Evolutionary conservation across 2,329 filamentous ascomycete genomes (phyloP), one percentile per base, ranked within the genome.

Genomic region (Claviceps purpurea): DNA sequence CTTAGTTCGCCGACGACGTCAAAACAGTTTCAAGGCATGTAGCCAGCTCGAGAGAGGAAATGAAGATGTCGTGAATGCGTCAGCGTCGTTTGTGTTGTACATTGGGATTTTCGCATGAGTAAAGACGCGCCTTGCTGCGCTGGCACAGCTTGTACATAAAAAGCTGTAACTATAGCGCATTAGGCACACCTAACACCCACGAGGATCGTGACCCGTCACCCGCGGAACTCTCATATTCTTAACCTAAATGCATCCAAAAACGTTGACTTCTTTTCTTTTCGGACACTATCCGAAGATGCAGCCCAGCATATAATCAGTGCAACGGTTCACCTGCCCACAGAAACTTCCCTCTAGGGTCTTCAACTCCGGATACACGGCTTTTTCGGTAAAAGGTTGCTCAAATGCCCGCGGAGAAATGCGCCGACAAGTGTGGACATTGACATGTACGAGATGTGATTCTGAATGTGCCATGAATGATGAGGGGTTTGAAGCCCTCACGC

Each of bases 311-410:
- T 78, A 75, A 57, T 86, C 84, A 18, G 22, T 24, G 1, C 6
- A 1, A 24, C 24, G 24, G 24, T 80, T 82, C 5, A 87, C 77
- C 34, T 78, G 70, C 52, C 81, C 79, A 57, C 82, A 85, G 65
- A 94, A 94, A 50, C 84, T 87, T 44, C 93, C 72, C 63, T 95
- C 89, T 43, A 95, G 71, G 53, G 85, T 78, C 55, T 73, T 71
- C 38, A 97, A 73, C 11, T 80, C 72, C 0, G 84, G 81, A 58
- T 94, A 95, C 1, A 50, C 56, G 46, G 75, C 78, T 24, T 73
- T 74, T 8, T 70, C 67, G 5, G 71, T 69, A 61, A 97, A 96
- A 0, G 85, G 83, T 10, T 83, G 76, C 56, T 87, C 81, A 54
- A 95, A 89, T 0, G 87, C 81, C 14, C 77, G 70, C 38, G 77